A percentile compares a stretch with the other conserved stretches of the same genome.
These are phyloP conservation scores for Rhytidhysteron rufulum DNA, from an alignment of 2,329 filamentous ascomycete genomes.

Conservation along the genomic window DNA sequence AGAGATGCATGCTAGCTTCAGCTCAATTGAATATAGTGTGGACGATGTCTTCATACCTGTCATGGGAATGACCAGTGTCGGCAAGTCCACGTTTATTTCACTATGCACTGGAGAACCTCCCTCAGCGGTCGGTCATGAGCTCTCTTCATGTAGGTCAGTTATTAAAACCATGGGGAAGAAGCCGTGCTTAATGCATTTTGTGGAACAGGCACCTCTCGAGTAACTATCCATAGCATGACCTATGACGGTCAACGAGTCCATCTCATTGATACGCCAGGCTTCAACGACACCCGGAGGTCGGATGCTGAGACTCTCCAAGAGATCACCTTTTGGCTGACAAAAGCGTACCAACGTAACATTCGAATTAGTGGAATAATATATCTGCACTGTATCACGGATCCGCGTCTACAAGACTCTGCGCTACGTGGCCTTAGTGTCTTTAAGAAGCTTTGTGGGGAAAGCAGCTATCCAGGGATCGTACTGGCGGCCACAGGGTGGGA, in stretches of 20 bases:
- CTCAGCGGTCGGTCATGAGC: not conserved
- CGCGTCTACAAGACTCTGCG: not conserved
- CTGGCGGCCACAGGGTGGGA: not conserved
- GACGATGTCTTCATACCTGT: not conserved
- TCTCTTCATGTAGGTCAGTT: not conserved
- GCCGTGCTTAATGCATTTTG: too few relatives aligned
- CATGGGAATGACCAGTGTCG: not conserved
- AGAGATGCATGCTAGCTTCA: too few relatives aligned
- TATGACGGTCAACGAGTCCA: conserved; percentile 12
- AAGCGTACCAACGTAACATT: not conserved
- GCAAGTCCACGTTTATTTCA: not conserved
- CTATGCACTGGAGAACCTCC: not conserved
- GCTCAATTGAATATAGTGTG: too few relatives aligned
- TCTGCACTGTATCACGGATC: not conserved
- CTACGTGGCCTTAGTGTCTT: not conserved
- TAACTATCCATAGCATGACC: too few relatives aligned
- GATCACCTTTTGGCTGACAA: conserved; percentile 15
- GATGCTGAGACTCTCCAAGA: conserved; percentile 41
- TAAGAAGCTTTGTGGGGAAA: not conserved
- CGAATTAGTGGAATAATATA: not conserved
- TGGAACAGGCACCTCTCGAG: too few relatives aligned
- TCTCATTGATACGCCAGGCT: conserved; percentile 45
- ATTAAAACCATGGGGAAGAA: too few relatives aligned
- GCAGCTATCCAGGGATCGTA: not conserved
- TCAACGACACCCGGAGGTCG: conserved; percentile 41